A percentile compares a stretch with the other conserved stretches of the same genome.
Evolutionary conservation across 148 eudicot species (phyloP).

Genomic region (Rhododendron henanense): DNA sequence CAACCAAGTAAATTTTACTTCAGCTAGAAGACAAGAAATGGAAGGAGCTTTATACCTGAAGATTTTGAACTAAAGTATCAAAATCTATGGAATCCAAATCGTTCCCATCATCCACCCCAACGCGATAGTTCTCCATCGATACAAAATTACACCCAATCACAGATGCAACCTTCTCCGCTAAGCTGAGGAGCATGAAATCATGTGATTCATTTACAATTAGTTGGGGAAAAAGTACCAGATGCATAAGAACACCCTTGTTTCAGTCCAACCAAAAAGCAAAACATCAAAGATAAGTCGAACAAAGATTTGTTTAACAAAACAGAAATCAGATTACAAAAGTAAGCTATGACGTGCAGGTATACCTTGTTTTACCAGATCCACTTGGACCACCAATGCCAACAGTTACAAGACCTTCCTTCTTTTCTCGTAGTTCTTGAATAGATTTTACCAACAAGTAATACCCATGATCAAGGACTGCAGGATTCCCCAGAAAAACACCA

Average conservation of each 20-base stretch:
- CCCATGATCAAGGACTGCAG: conserved; percentile 89
- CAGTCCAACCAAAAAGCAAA: not conserved
- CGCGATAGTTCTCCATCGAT: conserved; percentile 93
- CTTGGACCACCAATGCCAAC: conserved; percentile 99
- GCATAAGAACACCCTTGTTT: not conserved
- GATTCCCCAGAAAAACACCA: conserved; percentile 11
- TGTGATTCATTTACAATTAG: conserved; percentile 6
- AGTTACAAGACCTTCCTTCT: conserved; percentile 75
- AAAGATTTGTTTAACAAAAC: not conserved
- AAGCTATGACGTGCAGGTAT: not conserved
- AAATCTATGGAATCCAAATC: conserved; percentile 88
- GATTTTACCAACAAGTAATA: conserved; percentile 90
- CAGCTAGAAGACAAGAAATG: not conserved
- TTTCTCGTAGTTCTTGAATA: conserved; percentile 90
- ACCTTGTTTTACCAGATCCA: conserved; percentile 99
- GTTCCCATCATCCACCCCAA: conserved; percentile 80
- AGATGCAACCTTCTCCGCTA: conserved; percentile 96
- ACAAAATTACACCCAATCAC: conserved; percentile 87
- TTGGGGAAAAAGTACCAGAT: not conserved
- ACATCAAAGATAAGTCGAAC: not conserved
- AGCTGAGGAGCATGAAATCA: conserved; percentile 54
- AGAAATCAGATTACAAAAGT: not conserved
- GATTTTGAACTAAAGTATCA: conserved; percentile 68
- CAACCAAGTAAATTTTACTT: not conserved
- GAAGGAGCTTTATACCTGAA: conserved; percentile 55